Evolutionary conservation across 2,329 filamentous ascomycete species (phyloP), one percentile per base, ranked within the genome.

Genomic region (Amauroascus niger): DNA sequence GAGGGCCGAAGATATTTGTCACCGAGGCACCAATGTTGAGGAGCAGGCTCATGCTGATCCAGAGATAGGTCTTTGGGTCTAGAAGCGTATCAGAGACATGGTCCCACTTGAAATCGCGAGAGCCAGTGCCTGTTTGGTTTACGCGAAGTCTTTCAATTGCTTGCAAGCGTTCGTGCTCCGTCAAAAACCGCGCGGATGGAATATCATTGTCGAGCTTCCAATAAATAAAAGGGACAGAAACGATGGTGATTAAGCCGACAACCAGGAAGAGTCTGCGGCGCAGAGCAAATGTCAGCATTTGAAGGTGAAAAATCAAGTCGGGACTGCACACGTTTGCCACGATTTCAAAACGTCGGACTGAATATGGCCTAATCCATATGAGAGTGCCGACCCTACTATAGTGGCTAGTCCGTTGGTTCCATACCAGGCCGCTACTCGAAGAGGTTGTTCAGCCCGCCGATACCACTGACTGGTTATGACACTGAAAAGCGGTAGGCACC

Each of bases 351-450:
- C 53, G 26, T 65, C 60, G 0, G 70, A 71, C 11, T 71, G 59
- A 54, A 82, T 78, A 49, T 81, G 77, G 0, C 77, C 78, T 14
- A 83, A 66, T 0, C 78, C 80, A 54, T 75, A 82, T 0, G 80
- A 80, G 13, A 81, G 61, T 0, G 74, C 71, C 0, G 77, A 78
- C 0, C 79, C 80, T 11, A 80, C 65, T 39, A 83, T 79, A 5
- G 75, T 81, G 0, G 78, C 78, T 0, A 76, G 55, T 0, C 80
- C 80, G 49, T 80, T 84, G 0, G 79, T 82, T 3, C 78, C 73
- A 59, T 86, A 86, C 82, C 82, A 86, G n/a, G 76, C 76, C 0
- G 80, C 80, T 2, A 84, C 76, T 0, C 83, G 74, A 24, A 82
- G 64, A 0, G 82, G 80, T 64, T 86, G 82, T 60, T 86, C 81